Base-by-base conservation (phyloP, 2,329 filamentous ascomycete species). In the Orbilia quercus region DNA sequence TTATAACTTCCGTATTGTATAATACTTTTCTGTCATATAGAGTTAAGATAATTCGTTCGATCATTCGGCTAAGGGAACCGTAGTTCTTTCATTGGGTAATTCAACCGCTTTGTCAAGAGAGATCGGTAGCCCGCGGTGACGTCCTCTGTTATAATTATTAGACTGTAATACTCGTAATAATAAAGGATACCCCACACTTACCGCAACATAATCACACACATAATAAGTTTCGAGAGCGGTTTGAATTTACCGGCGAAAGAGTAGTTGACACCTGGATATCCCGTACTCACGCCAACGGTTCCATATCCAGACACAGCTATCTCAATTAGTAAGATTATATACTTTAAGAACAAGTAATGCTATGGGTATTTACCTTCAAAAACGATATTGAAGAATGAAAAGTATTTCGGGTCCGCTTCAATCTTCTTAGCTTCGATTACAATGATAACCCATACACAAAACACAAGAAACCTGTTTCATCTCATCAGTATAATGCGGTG, bases 251-350 rank as follows among this genome's bases (percentile, higher is more conserved):
- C 76, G 23, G 75, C 74, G 18, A 77, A 67, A n/a, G 76, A 76
- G 25, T 76, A 76, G 14, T 74, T 74, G 11, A 55, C 66, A 34
- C 71, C 74, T n/a, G 71, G 72, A 18, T 67, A 67, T 1, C 75
- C 75, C 14, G 75, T 72, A 36, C 72, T 76, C 7, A 78, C 73
- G 20, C 76, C 76, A 11, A 78, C 76, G 25, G 75, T 76, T 2
- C 76, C 76, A 28, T 76, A 78, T 31, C 76, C 76, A 11, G 74
- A 76, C 6, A 76, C 73, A n/a, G 76, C 73, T 73, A 51, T 7
- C 7, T 16, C 22, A 34, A 12, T 63, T 20, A 50, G 25, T 9
- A 28, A 18, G 7, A n/a, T 48, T 14, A 40, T 12, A 40, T 7
- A 6, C 14, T 12, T 12, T 16, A 36, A 18, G 7, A 25, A 14